Percentiles rank a stretch among this genome's conserved stretches.
Conservation (phyloP, 1,284 basidiomycete species). For the Pisolithus thermaeus region DNA sequence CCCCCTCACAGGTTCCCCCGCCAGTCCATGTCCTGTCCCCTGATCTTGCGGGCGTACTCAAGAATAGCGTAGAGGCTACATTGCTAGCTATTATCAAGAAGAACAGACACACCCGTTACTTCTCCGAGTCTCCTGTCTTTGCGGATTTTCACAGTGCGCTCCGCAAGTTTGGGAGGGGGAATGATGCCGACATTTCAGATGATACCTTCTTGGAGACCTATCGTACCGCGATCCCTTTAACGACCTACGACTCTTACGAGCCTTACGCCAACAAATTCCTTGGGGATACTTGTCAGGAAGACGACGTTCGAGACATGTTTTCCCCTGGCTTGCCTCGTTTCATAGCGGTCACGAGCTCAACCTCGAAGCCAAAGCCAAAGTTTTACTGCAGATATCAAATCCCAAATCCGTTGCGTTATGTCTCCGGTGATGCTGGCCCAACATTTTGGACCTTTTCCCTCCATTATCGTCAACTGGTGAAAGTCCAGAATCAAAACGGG, state of each 20-base stretch:
- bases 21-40: constrained; percentile 8
- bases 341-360: constrained; percentile 5
- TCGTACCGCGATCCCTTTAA: constrained; percentile 1
- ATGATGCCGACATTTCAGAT: not conserved
- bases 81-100: constrained; percentile 6
- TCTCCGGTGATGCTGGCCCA: not conserved
- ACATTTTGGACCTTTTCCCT: not conserved
- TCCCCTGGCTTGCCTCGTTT: constrained; percentile 7
- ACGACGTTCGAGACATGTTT: constrained; percentile 5
- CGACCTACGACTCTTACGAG: constrained; percentile 6
- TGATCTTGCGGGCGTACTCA: constrained; percentile 7
- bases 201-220: not conserved
- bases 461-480: not conserved
- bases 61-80: constrained; percentile 3
- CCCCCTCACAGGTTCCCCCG: not conserved
- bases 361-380: constrained; percentile 4
- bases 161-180: constrained; percentile 1
- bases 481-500: not conserved
- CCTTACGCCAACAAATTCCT: constrained; percentile 3
- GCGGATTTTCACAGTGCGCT: constrained; percentile 8
- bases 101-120: constrained; percentile 10
- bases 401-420: not conserved
- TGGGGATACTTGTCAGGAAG: not conserved
- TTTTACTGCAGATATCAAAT: constrained; percentile 2
- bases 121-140: constrained; percentile 10